Evolutionary conservation across 1,284 basidiomycete genomes (phyloP), one percentile per base, ranked within the genome.

Genomic region (Cryptococcus wingfieldii): DNA sequence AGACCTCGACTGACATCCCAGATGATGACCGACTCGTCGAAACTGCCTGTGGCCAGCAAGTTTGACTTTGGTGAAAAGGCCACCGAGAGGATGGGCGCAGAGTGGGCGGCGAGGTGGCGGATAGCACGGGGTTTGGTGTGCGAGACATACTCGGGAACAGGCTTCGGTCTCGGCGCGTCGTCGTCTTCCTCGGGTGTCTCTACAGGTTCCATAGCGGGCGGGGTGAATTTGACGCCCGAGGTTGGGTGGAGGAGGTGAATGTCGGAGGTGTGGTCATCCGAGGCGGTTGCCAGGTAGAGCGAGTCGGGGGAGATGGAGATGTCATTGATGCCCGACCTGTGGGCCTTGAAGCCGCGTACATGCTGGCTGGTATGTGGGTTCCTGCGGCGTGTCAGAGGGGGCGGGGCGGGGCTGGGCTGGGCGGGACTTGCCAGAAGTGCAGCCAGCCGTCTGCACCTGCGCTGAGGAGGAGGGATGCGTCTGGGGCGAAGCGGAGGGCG

Each of bases 1-100:
- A 82, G 86, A 5, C 88, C 92, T 86, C 68, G n/a, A 25, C 87
- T 84, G n/a, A 95, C 86, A 71, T 98, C 93, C 95, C 95, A 98
- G 4, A 98, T 81, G 41, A 91, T 84, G 8, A 97, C 89, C 10
- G 89, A 91, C 79, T 98, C 95, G 66, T 98, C 95, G 66, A 90
- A 95, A 1, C 88, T 87, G 14, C 94, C 95, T 25, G 90, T 94
- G 12, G 89, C 94, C 38, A 98, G 79, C 37, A 98, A 79, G 69
- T 92, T 95, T 0, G 88, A 87, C 61, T 86, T 83, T 0, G 90
- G 92, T 66, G 90, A 93, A 77, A 88, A 98, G 62, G 91, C 88
- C 8, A 95, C 81, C 61, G 91, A 93, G 62, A 97, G 90, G 0
- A 98, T 90, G 62, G 91, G 92, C 64, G 91, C 94, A 2, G 93